These are phyloP conservation scores for Citrullus colocynthis DNA, from an alignment of 306 rosid genomes.

Conservation along the genomic window DNA sequence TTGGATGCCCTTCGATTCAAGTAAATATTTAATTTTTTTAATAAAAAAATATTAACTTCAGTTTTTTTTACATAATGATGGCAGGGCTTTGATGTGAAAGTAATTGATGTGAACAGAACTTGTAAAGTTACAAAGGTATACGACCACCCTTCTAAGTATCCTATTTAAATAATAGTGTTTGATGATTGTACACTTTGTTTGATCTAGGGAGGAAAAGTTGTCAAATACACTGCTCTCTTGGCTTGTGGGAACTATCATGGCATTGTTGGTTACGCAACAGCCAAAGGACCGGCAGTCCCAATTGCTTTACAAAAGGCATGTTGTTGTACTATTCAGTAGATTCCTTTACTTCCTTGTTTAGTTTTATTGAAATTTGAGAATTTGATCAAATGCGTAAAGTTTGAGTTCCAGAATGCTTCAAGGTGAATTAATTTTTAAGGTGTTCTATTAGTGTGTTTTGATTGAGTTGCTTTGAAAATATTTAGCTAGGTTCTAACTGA, in stretches of 20 bases:
- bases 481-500: background rate
- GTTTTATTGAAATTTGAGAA: background rate
- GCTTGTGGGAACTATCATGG: conserved; percentile 96
- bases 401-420: background rate
- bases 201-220: conserved; percentile 78
- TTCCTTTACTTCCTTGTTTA: background rate
- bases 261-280: conserved; percentile 80
- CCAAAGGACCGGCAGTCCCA: conserved; percentile 79
- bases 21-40: no score
- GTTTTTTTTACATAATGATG: conserved; percentile 9
- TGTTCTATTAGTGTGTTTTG: background rate
- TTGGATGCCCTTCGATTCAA: background rate
- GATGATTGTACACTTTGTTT: conserved; percentile 12
- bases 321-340: conserved; percentile 4
- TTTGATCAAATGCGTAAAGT: background rate
- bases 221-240: conserved; percentile 67
- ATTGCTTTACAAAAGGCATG: conserved; percentile 80
- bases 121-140: conserved; percentile 90
- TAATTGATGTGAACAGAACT: conserved; percentile 82
- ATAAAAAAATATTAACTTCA: background rate
- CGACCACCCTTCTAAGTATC: background rate
- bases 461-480: background rate
- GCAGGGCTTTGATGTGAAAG: conserved; percentile 86
- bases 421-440: background rate
- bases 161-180: background rate